Conservation (phyloP, 2,329 filamentous ascomycete species). For the Hypoxylon sp. region DNA sequence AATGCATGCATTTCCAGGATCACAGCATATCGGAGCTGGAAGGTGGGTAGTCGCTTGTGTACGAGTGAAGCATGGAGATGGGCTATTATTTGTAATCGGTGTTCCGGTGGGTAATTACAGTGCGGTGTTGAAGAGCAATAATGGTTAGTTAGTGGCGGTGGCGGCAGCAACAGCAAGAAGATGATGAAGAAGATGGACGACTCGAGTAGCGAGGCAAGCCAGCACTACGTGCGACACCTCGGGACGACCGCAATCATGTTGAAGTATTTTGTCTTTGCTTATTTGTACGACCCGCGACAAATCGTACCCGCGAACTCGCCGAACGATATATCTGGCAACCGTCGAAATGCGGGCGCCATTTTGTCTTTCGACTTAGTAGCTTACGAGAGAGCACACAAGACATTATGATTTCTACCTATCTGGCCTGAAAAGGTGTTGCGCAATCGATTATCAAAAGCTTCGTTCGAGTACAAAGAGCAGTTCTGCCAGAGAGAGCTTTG, state of each 20-base stretch:
- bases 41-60: conserved; percentile 49
- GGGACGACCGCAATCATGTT: conserved; percentile 41
- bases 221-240: conserved; percentile 32
- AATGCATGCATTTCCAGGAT: conserved; percentile 59
- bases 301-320: conserved; percentile 41
- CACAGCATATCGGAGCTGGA: conserved; percentile 51
- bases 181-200: conserved; percentile 14
- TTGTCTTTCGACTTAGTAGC: conserved; percentile 43
- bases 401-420: conserved; percentile 44
- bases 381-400: conserved; percentile 40
- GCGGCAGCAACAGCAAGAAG: conserved; percentile 11
- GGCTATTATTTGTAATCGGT: conserved; percentile 44
- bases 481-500: conserved; percentile 41
- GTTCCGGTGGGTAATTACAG: conserved; percentile 49
- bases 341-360: conserved; percentile 47
- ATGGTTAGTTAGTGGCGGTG: conserved; percentile 34
- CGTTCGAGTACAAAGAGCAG: conserved; percentile 44
- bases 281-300: conserved; percentile 37
- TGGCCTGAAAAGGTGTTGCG: conserved; percentile 52
- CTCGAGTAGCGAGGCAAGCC: conserved; percentile 33
- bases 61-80: conserved; percentile 48
- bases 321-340: conserved; percentile 44
- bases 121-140: conserved; percentile 34
- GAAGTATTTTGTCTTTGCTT: conserved; percentile 44
- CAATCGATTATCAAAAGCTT: conserved; percentile 44